These are phyloP conservation scores for Blastobotrys elegans DNA, from an alignment of 1,139 yeast species.

Conservation along the genomic window DNA sequence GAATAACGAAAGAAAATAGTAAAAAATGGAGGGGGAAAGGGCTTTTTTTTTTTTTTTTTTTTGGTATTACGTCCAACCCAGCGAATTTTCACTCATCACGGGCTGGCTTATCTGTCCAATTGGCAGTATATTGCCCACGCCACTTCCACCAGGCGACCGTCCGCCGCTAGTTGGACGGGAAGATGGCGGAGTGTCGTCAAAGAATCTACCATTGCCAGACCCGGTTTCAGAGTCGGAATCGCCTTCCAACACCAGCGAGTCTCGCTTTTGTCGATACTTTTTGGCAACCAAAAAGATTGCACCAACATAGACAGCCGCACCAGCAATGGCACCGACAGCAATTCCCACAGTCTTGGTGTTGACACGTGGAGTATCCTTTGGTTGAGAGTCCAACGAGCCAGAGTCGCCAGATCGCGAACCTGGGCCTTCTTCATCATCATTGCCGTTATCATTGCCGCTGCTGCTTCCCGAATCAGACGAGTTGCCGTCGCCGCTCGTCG, in stretches of 20 bases:
- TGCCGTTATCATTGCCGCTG: slow-evolving; percentile 3
- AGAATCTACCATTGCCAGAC: slow-evolving; percentile 11
- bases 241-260: slow-evolving; percentile 11
- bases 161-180: slow-evolving; percentile 16
- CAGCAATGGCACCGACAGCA: slow-evolving; percentile 37
- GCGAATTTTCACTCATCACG: slow-evolving; percentile 38
- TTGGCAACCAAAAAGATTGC: slow-evolving; percentile 33
- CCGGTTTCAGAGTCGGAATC: slow-evolving; percentile 9
- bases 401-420: slow-evolving; percentile 15
- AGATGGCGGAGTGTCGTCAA: slow-evolving; percentile 15
- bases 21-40: background rate
- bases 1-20: background rate
- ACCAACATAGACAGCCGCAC: slow-evolving; percentile 35
- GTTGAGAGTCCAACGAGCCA: slow-evolving; percentile 34
- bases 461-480: slow-evolving; percentile 11
- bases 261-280: slow-evolving; percentile 28
- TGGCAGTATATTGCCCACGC: slow-evolving; percentile 22
- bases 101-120: slow-evolving; percentile 36
- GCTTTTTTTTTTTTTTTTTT: background rate
- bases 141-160: slow-evolving; percentile 17
- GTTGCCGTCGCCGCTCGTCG: slow-evolving; percentile 17
- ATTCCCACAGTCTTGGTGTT: slow-evolving; percentile 35
- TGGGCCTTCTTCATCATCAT: slow-evolving; percentile 1
- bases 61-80: slow-evolving; percentile 39
- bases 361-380: slow-evolving; percentile 25